Conservation (phyloP, 2,329 filamentous ascomycete genomes). For the Amylocarpus encephaloides region DNA sequence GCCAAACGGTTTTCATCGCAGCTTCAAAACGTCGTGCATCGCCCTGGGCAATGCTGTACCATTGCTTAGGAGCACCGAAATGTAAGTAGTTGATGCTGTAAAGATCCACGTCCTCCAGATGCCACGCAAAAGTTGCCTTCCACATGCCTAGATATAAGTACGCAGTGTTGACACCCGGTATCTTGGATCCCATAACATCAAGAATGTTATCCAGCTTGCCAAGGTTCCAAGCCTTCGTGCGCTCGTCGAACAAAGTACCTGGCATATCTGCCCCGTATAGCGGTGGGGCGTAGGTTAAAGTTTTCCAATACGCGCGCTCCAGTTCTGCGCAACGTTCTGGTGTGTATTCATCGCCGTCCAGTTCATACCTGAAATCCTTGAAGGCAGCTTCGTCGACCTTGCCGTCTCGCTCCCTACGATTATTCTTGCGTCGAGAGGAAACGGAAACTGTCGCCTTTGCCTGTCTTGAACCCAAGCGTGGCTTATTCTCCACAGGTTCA, state of each 20-base stretch:
- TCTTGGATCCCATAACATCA: slow-evolving; percentile 89
- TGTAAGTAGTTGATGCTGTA: slow-evolving; percentile 99
- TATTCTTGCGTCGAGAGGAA: slow-evolving; percentile 81
- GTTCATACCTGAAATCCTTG: slow-evolving; percentile 82
- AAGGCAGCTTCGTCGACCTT: slow-evolving; percentile 86
- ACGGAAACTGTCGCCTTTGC: slow-evolving; percentile 57
- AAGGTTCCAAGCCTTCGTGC: slow-evolving; percentile 82
- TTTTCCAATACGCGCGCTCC: slow-evolving; percentile 95
- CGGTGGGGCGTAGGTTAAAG: slow-evolving; percentile 86
- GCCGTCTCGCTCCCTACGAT: slow-evolving; percentile 69
- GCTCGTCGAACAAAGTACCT: slow-evolving; percentile 87
- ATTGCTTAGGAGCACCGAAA: slow-evolving; percentile 97
- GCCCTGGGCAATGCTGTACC: slow-evolving; percentile 97
- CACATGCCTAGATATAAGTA: slow-evolving; percentile 99
- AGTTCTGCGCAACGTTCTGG: slow-evolving; percentile 89
- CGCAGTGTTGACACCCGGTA: slow-evolving; percentile 95
- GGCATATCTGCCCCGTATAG: slow-evolving; percentile 96
- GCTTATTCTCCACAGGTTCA: slow-evolving; percentile 36
- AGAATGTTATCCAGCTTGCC: slow-evolving; percentile 90
- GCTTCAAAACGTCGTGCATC: slow-evolving; percentile 89
- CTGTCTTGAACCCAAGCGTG: slow-evolving; percentile 42
- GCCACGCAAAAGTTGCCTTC: slow-evolving; percentile 99
- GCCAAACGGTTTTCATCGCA: slow-evolving; percentile 94
- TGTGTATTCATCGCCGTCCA: slow-evolving; percentile 81
- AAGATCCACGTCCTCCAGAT: slow-evolving; percentile 94